Evolutionary conservation across 768 basidiomycete genomes (phyloP).

Genomic region (Kwoniella bestiolae): DNA sequence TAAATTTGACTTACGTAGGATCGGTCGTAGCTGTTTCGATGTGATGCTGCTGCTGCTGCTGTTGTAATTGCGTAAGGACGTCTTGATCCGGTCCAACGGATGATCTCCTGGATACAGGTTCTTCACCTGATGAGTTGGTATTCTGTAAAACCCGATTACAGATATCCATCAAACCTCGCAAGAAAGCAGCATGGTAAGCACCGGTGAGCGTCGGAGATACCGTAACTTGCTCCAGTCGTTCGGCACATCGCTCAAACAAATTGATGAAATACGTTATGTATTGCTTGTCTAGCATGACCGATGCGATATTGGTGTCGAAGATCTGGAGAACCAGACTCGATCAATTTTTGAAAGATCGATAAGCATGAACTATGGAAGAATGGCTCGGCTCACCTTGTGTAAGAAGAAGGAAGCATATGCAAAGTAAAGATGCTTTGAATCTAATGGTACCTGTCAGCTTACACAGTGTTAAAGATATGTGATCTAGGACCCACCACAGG

Average conservation of each 20-base stretch:
- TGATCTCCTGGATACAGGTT: too few relatives aligned
- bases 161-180: background rate
- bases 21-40: too few relatives aligned
- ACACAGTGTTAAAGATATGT: background rate
- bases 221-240: conserved; percentile 3
- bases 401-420: conserved; percentile 24
- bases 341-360: too few relatives aligned
- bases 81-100: too few relatives aligned
- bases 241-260: conserved; percentile 6
- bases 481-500: conserved; percentile 7
- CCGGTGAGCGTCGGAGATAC: conserved; percentile 6
- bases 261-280: conserved; percentile 4
- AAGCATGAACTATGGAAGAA: too few relatives aligned
- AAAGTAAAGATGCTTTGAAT: conserved; percentile 20
- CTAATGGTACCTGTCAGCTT: background rate
- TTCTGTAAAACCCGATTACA: too few relatives aligned
- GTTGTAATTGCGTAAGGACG: too few relatives aligned
- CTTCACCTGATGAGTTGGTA: too few relatives aligned
- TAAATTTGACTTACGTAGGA: too few relatives aligned
- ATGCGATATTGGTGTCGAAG: conserved; percentile 16
- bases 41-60: too few relatives aligned
- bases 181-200: conserved; percentile 14
- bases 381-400: conserved; percentile 18
- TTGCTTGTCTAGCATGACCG: conserved; percentile 13
- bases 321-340: too few relatives aligned